Base-by-base conservation (phyloP, 805 yeast genomes). In the Lachancea meyersii region DNA sequence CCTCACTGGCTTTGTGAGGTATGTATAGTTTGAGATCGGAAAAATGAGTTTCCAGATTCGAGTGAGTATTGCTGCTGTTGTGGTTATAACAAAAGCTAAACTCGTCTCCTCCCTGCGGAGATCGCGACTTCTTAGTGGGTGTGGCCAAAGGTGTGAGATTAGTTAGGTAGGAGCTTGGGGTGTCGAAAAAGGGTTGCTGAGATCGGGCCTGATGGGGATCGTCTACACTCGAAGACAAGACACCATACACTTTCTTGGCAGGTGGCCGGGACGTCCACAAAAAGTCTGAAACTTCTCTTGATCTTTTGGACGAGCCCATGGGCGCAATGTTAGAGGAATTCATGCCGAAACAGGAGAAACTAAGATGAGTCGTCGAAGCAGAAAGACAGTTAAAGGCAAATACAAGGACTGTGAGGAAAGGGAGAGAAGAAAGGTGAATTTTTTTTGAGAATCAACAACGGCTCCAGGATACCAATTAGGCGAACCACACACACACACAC, bases 221-320 rank as follows among this genome's bases (percentile, higher is more conserved):
- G 3, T 18, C 23, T n/a, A 18, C 8, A 6, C 14, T 4, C 14
- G 27, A 18, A 9, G 20, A 13, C 13, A 7, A 4, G 14, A 17
- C 19, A 18, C 28, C n/a, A 4, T 27, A 16, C 8, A 11, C 17
- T 34, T 34, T 34, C n/a, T 34, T 34, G 26, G 20, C n/a, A 11
- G 28, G 37, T 17, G 28, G 36, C 9, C 31, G n/a, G 23, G 22
- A 17, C 10, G 24, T 14, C 14, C 22, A n/a, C 7, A 33, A 14
- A 5, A 32, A 30, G 16, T 53, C 57, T 11, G 43, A 38, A 11
- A 47, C 23, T 18, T 53, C 55, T 42, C 53, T 47, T 32, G 39
- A 31, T 41, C 57, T 46, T 41, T 53, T 53, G 35, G 40, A 43
- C 14, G 53, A 46, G 31, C 48, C 48, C 35, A 44, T 24, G 10